Percentiles rank a stretch among this genome's conserved stretches.
Evolutionary conservation across 192 early-diverging fungal genomes (phyloP).

Genomic region (Obelidium mucronatum): DNA sequence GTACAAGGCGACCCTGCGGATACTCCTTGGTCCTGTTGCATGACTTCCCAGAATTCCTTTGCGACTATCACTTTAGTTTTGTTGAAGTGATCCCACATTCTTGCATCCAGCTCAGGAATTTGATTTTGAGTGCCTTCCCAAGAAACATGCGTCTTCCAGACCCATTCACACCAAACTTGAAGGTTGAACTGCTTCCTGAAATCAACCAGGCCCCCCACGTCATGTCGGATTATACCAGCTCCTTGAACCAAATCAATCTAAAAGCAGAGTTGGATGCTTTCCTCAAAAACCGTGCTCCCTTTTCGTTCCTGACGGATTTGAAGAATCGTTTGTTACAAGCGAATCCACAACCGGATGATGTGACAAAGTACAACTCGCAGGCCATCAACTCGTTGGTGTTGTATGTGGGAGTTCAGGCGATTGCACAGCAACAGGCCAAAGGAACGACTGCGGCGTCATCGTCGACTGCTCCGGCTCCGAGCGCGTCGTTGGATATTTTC

Average conservation of each 20-base stretch:
- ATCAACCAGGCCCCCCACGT: slow-evolving; percentile 85
- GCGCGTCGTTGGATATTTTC: slow-evolving; percentile 84
- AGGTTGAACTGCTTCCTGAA: slow-evolving; percentile 90
- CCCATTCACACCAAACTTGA: slow-evolving; percentile 94
- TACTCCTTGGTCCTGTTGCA: slow-evolving; percentile 90
- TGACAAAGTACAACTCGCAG: slow-evolving; percentile 76
- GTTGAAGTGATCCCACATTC: slow-evolving; percentile 89
- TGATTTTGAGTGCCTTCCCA: slow-evolving; percentile 97
- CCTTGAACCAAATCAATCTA: slow-evolving; percentile 66
- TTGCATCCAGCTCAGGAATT: slow-evolving; percentile 95
- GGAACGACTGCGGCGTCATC: slow-evolving; percentile 44
- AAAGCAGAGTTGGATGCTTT: slow-evolving; percentile 79
- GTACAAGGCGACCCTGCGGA: slow-evolving; percentile 89
- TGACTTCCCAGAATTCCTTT: slow-evolving; percentile 98
- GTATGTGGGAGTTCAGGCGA: slow-evolving; percentile 83
- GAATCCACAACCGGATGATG: slow-evolving; percentile 36
- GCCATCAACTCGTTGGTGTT: slow-evolving; percentile 89
- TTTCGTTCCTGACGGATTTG: slow-evolving; percentile 68
- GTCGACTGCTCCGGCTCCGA: slow-evolving; percentile 56
- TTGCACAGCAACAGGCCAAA: slow-evolving; percentile 56
- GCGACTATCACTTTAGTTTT: slow-evolving; percentile 89
- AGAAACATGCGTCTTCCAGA: slow-evolving; percentile 94
- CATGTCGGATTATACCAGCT: slow-evolving; percentile 82
- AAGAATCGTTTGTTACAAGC: slow-evolving; percentile 55
- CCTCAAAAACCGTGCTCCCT: slow-evolving; percentile 63